Evolutionary conservation across 1,284 basidiomycete genomes (phyloP), one percentile per base, ranked within the genome.

Genomic region (Apiotrichum laibachii): DNA sequence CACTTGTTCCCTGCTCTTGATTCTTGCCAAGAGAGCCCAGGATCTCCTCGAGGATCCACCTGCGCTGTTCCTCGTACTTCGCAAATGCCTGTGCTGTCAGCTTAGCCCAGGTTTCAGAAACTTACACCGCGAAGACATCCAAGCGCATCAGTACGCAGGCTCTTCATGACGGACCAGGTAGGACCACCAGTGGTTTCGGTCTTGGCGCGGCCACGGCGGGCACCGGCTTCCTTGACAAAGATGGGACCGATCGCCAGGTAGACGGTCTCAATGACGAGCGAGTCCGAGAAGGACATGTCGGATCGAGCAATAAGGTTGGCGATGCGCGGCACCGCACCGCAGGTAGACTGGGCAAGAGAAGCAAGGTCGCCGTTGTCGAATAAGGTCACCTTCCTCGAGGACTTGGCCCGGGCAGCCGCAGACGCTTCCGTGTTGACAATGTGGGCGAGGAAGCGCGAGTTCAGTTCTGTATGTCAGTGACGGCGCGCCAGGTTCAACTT

Each of bases 11-110:
- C 48, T 87, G 85, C 66, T 96, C 92, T 0, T 90, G 90, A 10
- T 96, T 82, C 74, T 90, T 92, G 66, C 91, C 92, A 50, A 98
- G 80, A 0, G 90, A 92, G 5, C 86, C 85, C 19, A 99, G 76
- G 35, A 98, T 92, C 76, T 98, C 95, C 73, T 97, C 93, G 21
- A 99, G 88, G 63, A 98, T 95, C 92, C 93, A 97, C 1, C 87
- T 85, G 1, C 95, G 82, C 76, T 99, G 95, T 42, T 88, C 86
- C 60, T 90, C 86, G 66, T 96, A 87, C 62, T 87, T 88, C 9
- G 91, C 90, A 71, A 97, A 98, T 34, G 95, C 87, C 87, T 92
- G 69, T 10, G 0, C 10, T 19, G 42, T 53, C 44, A 45, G 19
- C 12, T 16, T n/a, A 15, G 7, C 39, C 21, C 16, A 12, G 15